These are phyloP conservation scores for Naganishia vaughanmartiniae DNA, from an alignment of 768 basidiomycete genomes.

Conservation along the genomic window DNA sequence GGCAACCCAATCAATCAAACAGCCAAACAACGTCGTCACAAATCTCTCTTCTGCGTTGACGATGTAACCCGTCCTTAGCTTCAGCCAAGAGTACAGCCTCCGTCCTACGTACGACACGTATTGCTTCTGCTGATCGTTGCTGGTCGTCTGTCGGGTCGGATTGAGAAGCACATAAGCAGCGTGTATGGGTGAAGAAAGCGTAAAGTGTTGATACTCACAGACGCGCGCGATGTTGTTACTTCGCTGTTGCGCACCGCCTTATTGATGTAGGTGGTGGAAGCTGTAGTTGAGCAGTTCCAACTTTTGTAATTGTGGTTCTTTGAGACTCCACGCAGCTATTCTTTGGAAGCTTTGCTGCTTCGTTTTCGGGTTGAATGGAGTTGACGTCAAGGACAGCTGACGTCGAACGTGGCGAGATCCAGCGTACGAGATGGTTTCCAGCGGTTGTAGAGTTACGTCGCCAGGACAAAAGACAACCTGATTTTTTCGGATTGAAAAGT, in stretches of 20 bases:
- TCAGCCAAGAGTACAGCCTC: neutral
- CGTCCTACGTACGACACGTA: neutral
- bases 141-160: neutral
- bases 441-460: neutral
- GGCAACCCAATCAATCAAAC: neutral
- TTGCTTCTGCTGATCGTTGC: neutral
- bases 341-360: neutral
- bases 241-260: neutral
- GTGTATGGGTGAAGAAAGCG: neutral
- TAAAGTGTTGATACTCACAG: neutral
- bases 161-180: neutral
- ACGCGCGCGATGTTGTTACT: neutral
- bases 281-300: neutral
- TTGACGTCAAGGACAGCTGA: neutral
- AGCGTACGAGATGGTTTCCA: neutral
- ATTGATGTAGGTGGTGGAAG: neutral
- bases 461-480: neutral
- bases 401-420: neutral
- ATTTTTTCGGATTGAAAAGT: neutral
- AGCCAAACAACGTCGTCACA: neutral
- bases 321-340: neutral
- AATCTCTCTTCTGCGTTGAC: neutral
- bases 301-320: neutral
- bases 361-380: neutral
- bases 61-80: neutral